Base-by-base conservation (phyloP, 495 filamentous ascomycete genomes). In the Aspergillus panamensis region DNA sequence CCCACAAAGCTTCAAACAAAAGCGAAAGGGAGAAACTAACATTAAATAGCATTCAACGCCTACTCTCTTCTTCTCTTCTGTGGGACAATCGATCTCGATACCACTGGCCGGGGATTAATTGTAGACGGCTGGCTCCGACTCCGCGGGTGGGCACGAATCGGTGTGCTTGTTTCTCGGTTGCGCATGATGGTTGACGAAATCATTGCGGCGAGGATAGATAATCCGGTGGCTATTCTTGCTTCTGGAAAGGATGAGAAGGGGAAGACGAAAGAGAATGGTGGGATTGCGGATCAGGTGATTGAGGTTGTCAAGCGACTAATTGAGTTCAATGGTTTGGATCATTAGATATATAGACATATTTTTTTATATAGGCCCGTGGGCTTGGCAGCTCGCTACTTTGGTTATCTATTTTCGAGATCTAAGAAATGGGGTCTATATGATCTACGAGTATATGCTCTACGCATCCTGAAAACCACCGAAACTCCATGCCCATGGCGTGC, bases 81-180 rank as follows among this genome's bases (percentile, higher is more conserved):
- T 8, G 93, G 92, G 8, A 78, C 83, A 10, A 91, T 97, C 44
- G 79, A 80, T 45, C 82, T 98, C 2, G 94, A 98, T 70, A 96
- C 91, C 0, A 80, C 88, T 43, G 94, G 93, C 3, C 81, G 93
- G 8, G 94, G 95, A 4, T 75, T 98, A 3, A 74, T 97, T 13
- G 90, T 98, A 6, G 95, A 97, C 73, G 92, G 90, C 40, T 97
- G 95, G 95, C 71, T 97, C 35, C 80, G 89, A 31, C 74, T 97
- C 20, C 82, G 92, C 7, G 94, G 94, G 3, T 97, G 95, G 94
- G 95, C 95, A 3, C 78, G 95, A 19, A 92, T 98, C 52, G 94
- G 94, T 10, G 93, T 96, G 7, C 71, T 98, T 53, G 88, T 97
- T 12, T 89, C 87, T 13, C 79, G 92, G 50, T 70, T 98, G 49